These are phyloP conservation scores for Elaeagnus macrophylla DNA, from an alignment of 306 rosid species.

Conservation along the genomic window DNA sequence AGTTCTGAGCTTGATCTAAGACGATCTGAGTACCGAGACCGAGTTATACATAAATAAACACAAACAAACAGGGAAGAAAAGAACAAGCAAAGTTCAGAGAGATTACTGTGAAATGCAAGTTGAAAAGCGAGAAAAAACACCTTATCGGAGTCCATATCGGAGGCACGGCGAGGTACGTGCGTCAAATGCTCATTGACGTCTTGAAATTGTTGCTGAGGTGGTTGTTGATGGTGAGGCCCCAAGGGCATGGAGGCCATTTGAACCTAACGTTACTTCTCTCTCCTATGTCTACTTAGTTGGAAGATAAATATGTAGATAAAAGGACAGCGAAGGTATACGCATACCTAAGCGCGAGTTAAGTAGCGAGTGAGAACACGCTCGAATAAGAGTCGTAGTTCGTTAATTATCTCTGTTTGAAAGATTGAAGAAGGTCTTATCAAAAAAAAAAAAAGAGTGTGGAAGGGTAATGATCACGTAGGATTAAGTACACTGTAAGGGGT, in stretches of 20 bases:
- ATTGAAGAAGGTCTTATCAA: background rate
- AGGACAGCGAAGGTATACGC: slow-evolving; percentile 2
- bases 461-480: too few species aligned
- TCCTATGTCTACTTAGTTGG: slow-evolving; percentile 13
- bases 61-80: too few species aligned
- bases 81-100: background rate
- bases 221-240: slow-evolving; percentile 56
- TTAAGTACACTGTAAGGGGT: too few species aligned
- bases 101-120: background rate
- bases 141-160: slow-evolving; percentile 59
- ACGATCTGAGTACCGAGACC: slow-evolving; percentile 33
- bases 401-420: slow-evolving; percentile 9
- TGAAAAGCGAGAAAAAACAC: slow-evolving; percentile 26
- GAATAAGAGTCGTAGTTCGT: slow-evolving; percentile 2
- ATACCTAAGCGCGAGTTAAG: slow-evolving; percentile 20
- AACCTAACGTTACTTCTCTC: slow-evolving; percentile 18
- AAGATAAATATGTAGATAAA: slow-evolving; percentile 25
- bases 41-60: slow-evolving; percentile 7
- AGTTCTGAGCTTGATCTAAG: slow-evolving; percentile 36
- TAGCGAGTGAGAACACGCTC: slow-evolving; percentile 14
- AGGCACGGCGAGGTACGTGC: slow-evolving; percentile 34
- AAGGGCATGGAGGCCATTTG: slow-evolving; percentile 64
- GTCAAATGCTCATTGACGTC: slow-evolving; percentile 34
- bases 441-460: too few species aligned
- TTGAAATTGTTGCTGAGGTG: slow-evolving; percentile 22